These are phyloP conservation scores for Hypoxylon sp. DNA, from an alignment of 2,329 filamentous ascomycete genomes.

Conservation along the genomic window DNA sequence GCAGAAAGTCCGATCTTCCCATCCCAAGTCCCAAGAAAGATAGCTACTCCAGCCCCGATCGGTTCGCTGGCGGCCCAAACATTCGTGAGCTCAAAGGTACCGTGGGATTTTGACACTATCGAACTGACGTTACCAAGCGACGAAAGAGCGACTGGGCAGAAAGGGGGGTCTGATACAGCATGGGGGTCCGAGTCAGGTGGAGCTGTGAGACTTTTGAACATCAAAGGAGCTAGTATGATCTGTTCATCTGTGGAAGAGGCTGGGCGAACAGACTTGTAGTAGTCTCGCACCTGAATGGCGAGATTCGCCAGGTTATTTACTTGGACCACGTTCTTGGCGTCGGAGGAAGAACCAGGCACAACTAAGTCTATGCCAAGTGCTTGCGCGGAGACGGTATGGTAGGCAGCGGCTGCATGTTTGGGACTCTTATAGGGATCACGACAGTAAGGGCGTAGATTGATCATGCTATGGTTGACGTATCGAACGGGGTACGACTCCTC, in stretches of 20 bases:
- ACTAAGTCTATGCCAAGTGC: constrained; percentile 30
- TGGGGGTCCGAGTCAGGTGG: constrained; percentile 23
- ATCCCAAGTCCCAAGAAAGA: constrained; percentile 30
- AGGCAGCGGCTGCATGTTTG: constrained; percentile 28
- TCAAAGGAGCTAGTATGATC: constrained; percentile 24
- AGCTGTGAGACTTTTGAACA: constrained; percentile 25
- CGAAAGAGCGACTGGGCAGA: constrained; percentile 32
- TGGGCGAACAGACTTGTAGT: constrained; percentile 25
- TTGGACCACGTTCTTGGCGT: not conserved
- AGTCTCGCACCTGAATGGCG: constrained; percentile 24
- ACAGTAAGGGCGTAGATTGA: constrained; percentile 34
- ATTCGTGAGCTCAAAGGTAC: constrained; percentile 17
- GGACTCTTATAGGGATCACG: constrained; percentile 19
- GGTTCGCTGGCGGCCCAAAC: constrained; percentile 36
- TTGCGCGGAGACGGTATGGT: constrained; percentile 32
- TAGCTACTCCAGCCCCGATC: constrained; percentile 31
- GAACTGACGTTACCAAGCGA: constrained; percentile 32
- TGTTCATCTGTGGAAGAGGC: constrained; percentile 22
- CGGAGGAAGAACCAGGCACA: constrained; percentile 4
- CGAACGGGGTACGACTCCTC: constrained; percentile 24
- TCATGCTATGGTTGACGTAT: constrained; percentile 35
- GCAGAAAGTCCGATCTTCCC: constrained; percentile 28
- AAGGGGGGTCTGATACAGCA: constrained; percentile 19
- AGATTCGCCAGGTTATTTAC: constrained; percentile 11
- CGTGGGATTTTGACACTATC: constrained; percentile 19